Base-by-base conservation (phyloP, 768 basidiomycete species). In the Boletus vinaceobasis region DNA sequence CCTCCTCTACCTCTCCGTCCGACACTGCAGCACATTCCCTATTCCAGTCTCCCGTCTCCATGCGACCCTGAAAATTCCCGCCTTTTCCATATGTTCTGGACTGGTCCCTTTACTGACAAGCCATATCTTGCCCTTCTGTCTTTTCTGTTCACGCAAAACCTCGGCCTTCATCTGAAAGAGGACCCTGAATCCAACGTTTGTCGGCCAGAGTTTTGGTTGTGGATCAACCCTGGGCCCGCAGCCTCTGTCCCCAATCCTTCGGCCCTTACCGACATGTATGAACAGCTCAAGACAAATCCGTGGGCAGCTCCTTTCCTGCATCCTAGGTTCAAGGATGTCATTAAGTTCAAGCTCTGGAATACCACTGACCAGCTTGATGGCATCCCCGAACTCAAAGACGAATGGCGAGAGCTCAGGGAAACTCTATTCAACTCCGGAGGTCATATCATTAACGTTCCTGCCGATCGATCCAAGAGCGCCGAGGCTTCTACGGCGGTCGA, bases 21-120 rank as follows among this genome's bases (percentile, higher is more conserved):
- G 7, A 76, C 83, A 5, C 68, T 79, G 14, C 70, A 75, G 32
- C 83, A 89, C 63, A 73, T 74, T 38, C 79, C 86, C 0, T 80
- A 82, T 60, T 77, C 84, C 21, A 79, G 80, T 50, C 77, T 83
- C 38, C 69, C 80, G 3, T 68, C 74, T 1, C 78, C 85, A 1
- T 99, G 97, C 71, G 92, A 97, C 65, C 80, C 86, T 0, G 87
- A 91, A 60, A 84, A 88, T 63, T 88, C 93, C 7, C 84, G 90
- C 35, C 73, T 98, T 32, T 98, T 96, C 78, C 97, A 99, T 73
- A 97, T 98, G 87, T 99, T 97, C 77, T 98, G 97, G 96, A 91
- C 95, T 2, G 96, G 97, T 0, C 87, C 93, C 1, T 98, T 99
- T 77, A 97, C 94, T 9, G 97, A 99, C 77, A 98, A 98, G 71